Evolutionary conservation across 768 basidiomycete genomes (phyloP).

Genomic region (Auriscalpium microsporum): DNA sequence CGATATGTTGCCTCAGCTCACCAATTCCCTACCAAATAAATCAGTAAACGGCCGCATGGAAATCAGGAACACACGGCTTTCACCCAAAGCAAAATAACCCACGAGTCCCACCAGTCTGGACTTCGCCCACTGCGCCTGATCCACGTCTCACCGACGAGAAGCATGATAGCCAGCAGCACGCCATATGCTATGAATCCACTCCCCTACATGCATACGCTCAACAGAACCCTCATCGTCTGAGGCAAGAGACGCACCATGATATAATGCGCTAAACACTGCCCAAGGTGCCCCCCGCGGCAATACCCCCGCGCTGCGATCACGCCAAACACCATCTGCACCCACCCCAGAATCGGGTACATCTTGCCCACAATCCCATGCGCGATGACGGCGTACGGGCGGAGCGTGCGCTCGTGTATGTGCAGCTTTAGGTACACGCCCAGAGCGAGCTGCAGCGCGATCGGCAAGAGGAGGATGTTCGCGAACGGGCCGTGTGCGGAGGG

Average conservation of each 20-base stretch:
- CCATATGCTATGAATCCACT: constrained; percentile 88
- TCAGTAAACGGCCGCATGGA: neutral
- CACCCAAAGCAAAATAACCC: constrained; percentile 51
- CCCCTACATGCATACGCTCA: constrained; percentile 33
- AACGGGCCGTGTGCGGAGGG: constrained; percentile 65
- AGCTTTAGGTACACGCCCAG: constrained; percentile 88
- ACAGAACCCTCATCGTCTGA: neutral
- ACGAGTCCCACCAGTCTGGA: constrained; percentile 84
- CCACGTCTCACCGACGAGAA: constrained; percentile 75
- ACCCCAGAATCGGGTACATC: constrained; percentile 74
- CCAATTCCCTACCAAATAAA: constrained; percentile 13
- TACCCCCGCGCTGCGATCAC: constrained; percentile 66
- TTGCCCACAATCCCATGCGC: constrained; percentile 79
- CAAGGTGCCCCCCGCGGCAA: constrained; percentile 68
- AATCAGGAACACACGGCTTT: constrained; percentile 14
- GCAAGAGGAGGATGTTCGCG: constrained; percentile 55
- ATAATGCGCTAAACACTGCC: constrained; percentile 85
- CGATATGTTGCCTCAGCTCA: neutral
- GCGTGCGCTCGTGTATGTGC: constrained; percentile 72
- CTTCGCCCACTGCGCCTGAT: constrained; percentile 58
- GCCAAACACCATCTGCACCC: constrained; percentile 87
- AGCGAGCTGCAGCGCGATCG: constrained; percentile 55
- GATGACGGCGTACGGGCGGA: constrained; percentile 63
- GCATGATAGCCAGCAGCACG: constrained; percentile 67
- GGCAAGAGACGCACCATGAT: constrained; percentile 46